Evolutionary conservation across 805 yeast species (phyloP), one percentile per base, ranked within the genome.

Genomic region (Myxozyma geophila): DNA sequence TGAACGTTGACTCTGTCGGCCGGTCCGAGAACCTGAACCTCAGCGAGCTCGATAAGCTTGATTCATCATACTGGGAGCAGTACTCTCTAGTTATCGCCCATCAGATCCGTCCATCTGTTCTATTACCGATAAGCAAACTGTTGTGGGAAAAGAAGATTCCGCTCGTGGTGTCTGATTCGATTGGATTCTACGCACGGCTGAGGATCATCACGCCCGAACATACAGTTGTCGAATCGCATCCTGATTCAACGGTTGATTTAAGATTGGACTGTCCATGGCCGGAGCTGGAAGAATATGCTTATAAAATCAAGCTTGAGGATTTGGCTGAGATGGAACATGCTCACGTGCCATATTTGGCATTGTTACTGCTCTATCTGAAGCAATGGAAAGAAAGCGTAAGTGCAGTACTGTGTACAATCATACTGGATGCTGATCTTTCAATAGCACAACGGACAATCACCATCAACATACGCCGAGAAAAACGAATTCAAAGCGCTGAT

Each of bases 201-300:
- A 78, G 85, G 48, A 71, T 88, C 3, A 75, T 83, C 39, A 73
- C 82, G n/a, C 74, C 71, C 35, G 90, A 87, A 69, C 84, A 85
- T 70, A 83, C 46, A 33, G 69, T 68, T 28, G 76, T 90, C 15
- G 92, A 92, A 64, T 84, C 96, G 0, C 96, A 91, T 73, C 85
- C 87, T 0, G 85, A 79, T 40, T 78, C 82, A 8, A 71, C 86
- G 1, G 84, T 81, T 33, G 96, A 90, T 70, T 75, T 92, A 62
- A 77, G 96, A 57, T 74, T 92, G 1, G 87, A 85, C 63, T 49
- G 57, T 1, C 89, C 95, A 0, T 93, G 97, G 97, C 76, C 79
- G 0, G 91, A 89, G 68, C 75, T 92, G 7, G 74, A 75, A 43
- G 76, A 74, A 0, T 85, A 80, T 67, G 79, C 83, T 15, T 82